These are phyloP conservation scores for Annona squamosa DNA, from an alignment of 164 flowering plant species.

Conservation along the genomic window DNA sequence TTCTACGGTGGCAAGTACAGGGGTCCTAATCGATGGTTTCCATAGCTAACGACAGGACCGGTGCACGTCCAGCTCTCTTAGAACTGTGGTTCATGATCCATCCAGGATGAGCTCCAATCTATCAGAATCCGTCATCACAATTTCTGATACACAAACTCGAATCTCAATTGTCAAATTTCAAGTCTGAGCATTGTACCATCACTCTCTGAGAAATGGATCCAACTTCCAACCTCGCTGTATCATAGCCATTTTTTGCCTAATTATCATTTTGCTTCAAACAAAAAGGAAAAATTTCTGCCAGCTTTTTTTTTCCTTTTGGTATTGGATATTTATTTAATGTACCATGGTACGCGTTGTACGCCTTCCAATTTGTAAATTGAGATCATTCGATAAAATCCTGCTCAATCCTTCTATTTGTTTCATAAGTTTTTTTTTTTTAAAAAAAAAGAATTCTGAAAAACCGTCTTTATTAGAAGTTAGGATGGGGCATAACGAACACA, in stretches of 20 bases:
- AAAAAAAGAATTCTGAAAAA: no score
- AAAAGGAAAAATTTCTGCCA: background rate
- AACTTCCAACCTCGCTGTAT: conserved; percentile 11
- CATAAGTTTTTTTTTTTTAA: no score
- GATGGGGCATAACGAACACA: no score
- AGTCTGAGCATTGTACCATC: background rate
- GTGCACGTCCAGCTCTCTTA: background rate
- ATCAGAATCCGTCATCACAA: background rate
- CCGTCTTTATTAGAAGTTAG: no score
- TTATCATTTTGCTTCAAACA: background rate
- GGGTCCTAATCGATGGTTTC: background rate
- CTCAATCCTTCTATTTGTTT: no score
- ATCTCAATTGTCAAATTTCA: background rate
- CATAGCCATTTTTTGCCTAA: conserved; percentile 11
- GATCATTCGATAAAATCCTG: no score
- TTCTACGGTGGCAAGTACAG: background rate
- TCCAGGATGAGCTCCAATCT: background rate
- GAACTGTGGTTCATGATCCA: background rate
- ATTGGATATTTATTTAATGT: no score
- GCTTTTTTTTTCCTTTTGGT: background rate
- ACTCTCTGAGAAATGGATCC: background rate
- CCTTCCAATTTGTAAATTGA: no score
- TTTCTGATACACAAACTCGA: background rate
- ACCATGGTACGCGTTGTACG: no score
- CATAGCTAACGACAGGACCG: background rate